phyloP scores from a whole-genome alignment of 495 filamentous ascomycete species.

The Chaetomidium leptoderma region DNA sequence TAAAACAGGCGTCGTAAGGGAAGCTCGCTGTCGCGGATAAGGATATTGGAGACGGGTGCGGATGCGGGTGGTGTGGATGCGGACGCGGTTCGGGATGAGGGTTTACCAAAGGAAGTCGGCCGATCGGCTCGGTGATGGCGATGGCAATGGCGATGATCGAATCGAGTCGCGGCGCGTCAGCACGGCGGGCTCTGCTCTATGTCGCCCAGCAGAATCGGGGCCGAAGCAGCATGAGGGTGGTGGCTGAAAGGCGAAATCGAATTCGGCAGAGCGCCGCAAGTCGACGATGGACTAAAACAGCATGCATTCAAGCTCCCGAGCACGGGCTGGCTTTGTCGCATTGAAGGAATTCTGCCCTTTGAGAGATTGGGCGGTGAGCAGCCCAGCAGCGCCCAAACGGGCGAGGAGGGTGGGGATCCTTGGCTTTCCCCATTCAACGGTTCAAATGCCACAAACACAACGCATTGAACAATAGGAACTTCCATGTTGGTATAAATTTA shows the following conservation, averaged over 20 bases:
- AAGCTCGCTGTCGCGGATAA: background rate
- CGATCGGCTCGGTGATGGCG: background rate
- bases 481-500: background rate
- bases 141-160: background rate
- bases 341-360: conserved; percentile 15
- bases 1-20: background rate
- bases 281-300: background rate
- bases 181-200: conserved; percentile 3
- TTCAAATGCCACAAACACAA: background rate
- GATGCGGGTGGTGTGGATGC: background rate
- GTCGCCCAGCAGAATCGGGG: background rate
- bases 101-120: conserved; percentile 9
- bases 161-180: conserved; percentile 4
- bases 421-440: background rate
- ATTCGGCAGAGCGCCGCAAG: background rate
- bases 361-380: conserved; percentile 17
- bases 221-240: background rate
- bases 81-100: background rate
- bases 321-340: conserved; percentile 19
- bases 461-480: background rate
- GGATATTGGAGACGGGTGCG: background rate
- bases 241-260: background rate
- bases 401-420: background rate
- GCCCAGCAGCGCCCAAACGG: background rate
- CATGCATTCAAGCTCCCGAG: background rate